Evolutionary conservation across 2,329 filamentous ascomycete species (phyloP), one percentile per base, ranked within the genome.

Genomic region (Trichothecium roseum): DNA sequence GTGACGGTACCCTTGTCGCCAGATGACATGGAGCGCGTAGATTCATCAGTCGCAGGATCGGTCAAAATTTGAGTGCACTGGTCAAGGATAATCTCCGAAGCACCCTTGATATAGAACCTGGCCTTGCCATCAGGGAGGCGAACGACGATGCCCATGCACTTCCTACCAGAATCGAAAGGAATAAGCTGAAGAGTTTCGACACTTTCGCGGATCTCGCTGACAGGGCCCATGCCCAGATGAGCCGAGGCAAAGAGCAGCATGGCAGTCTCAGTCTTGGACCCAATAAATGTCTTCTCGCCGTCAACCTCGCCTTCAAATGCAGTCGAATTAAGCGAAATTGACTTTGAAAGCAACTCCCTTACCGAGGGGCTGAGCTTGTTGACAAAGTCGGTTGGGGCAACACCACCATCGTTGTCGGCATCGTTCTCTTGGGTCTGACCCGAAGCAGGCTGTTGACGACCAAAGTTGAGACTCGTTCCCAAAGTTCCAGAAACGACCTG

Each of bases 201-300:
- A 39, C 72, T 74, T 39, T 75, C 72, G 5, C 81, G 75, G 48
- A 81, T 70, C 46, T 81, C 71, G 30, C 64, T 65, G 13, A 85
- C 66, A 4, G 72, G 67, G 3, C 75, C 72, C 73, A 86, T 79
- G 13, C 68, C 78, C 5, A 86, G 64, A 48, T 81, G 65, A 34
- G 78, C 72, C 33, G 69, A 70, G 12, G 79, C 81, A 47, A 84
- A 73, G 18, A 76, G 72, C n/a, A 87, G 67, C 38, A 86, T 59
- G 3, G 82, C 81, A 4, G 81, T 81, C 52, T 86, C 82, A 0
- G 82, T 86, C 64, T 86, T 86, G 48, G 80, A 84, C 31, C 82
- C 82, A 44, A 86, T 78, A 40, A 82, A 86, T 2, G 72, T 74
- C 43, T 66, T 66, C 35, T 68, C 57, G 12, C 81, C 78, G 24